Base-by-base conservation (phyloP, 2,329 filamentous ascomycete genomes). In the Amylocarpus encephaloides region DNA sequence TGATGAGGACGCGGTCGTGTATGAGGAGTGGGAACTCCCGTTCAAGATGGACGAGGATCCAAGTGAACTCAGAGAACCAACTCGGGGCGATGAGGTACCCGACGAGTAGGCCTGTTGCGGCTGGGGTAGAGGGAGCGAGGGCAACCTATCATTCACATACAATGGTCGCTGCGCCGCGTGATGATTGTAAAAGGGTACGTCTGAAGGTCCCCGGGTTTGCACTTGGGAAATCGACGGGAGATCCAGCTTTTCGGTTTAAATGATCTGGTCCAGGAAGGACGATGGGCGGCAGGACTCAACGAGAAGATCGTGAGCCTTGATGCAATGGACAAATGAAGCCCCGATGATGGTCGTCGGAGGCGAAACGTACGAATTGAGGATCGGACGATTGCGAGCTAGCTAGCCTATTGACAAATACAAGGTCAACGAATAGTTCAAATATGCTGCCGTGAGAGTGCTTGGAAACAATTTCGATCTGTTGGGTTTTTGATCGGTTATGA, bases 171-270 rank as follows among this genome's bases (percentile, higher is more conserved):
- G 79, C 59, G 74, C 69, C 66, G 80, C 78, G 72, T 85, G 78
- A 67, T 77, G 73, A 71, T 82, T 83, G 72, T 84, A 86, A 72
- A 82, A 88, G 69, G 76, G 70, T 64, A 78, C 76, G 72, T 91
- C 85, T 71, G 79, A 77, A 67, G 78, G 77, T 75, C 84, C 85
- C 81, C 86, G 84, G 79, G 83, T 81, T 73, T 88, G 84, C 75
- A 87, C 81, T 76, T 88, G 83, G 67, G 86, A 86, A 68, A 90
- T 86, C 73, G 87, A 87, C 74, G 88, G 86, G 71, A 91, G 83
- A 87, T 91, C 88, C 88, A 94, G 88, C 78, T 91, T 93, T 85
- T 81, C 88, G 87, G 82, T 85, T 73, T 81, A 52, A 54, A 42
- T 39, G 56, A 50, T 61, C 41, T 60, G 58, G 62, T 63, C 63